A percentile compares a stretch with the other conserved stretches of the same genome.
Evolutionary conservation across 768 basidiomycete species (phyloP).

Genomic region (Termitomyces sp.): DNA sequence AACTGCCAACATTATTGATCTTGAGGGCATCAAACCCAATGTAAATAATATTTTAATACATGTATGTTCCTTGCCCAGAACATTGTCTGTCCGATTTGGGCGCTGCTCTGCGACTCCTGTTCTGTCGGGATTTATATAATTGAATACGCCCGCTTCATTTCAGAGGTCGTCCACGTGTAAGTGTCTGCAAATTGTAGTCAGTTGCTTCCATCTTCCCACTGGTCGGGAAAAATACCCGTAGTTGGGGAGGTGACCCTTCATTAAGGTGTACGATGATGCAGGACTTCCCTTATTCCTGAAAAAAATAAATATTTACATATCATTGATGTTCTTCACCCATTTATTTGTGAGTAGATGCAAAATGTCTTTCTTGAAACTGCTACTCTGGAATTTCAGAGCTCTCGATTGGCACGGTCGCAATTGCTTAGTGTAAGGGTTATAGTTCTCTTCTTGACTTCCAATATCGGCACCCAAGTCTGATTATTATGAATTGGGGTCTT

Average conservation of each 20-base stretch:
- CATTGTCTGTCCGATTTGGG: neutral
- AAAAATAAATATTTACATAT: too few relatives aligned
- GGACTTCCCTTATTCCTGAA: neutral
- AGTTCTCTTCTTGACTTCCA: neutral
- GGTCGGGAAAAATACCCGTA: neutral
- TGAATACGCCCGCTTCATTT: conserved; percentile 1
- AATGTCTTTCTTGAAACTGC: neutral
- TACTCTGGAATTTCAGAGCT: neutral
- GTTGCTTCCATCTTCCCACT: neutral
- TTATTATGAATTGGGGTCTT: neutral
- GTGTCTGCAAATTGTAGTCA: neutral
- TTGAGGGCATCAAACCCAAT: neutral
- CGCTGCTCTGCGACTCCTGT: neutral
- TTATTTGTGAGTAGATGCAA: neutral
- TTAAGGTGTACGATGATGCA: neutral
- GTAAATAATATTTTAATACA: neutral
- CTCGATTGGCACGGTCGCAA: neutral
- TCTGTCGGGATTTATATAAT: conserved; percentile 1
- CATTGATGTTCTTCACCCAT: neutral
- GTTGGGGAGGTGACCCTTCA: neutral
- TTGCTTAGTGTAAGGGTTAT: neutral
- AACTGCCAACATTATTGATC: neutral
- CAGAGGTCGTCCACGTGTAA: neutral
- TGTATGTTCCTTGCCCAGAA: neutral
- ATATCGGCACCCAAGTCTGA: neutral